Evolutionary conservation across 2,329 filamentous ascomycete species (phyloP).

Genomic region (Gremmenia infestans): DNA sequence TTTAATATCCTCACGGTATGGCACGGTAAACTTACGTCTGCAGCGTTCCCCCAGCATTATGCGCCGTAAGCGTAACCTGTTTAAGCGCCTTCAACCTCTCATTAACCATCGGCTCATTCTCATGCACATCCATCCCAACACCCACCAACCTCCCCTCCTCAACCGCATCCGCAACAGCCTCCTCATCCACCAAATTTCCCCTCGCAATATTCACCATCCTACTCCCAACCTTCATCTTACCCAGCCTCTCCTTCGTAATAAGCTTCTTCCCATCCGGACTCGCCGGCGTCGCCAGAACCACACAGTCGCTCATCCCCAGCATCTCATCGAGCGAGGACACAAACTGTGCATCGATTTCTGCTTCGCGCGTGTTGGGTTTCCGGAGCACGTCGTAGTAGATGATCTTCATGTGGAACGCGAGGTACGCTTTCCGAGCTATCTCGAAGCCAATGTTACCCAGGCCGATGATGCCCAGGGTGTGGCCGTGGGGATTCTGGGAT

Average conservation of each 20-base stretch:
- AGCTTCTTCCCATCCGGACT: conserved; percentile 42
- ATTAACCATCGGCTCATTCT: conserved; percentile 46
- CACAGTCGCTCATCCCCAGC: conserved; percentile 50
- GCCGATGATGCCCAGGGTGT: conserved; percentile 61
- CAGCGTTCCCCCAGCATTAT: conserved; percentile 62
- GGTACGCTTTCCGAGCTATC: conserved; percentile 53
- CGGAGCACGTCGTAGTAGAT: conserved; percentile 55
- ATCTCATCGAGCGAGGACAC: conserved; percentile 48
- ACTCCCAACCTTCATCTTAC: conserved; percentile 47
- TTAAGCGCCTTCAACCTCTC: conserved; percentile 23
- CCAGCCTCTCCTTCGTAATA: conserved; percentile 44
- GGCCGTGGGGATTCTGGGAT: conserved; percentile 59
- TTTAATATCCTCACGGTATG: neutral
- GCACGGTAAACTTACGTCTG: conserved; percentile 41
- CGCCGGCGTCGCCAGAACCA: conserved; percentile 56
- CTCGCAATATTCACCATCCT: conserved; percentile 63
- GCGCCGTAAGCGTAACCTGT: conserved; percentile 53
- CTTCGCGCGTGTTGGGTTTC: conserved; percentile 32
- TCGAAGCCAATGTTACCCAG: conserved; percentile 61
- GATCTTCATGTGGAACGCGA: conserved; percentile 63
- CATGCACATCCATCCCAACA: conserved; percentile 61
- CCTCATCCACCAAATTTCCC: conserved; percentile 60
- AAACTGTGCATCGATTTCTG: conserved; percentile 46
- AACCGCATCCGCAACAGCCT: conserved; percentile 55
- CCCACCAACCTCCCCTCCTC: conserved; percentile 45